phyloP scores from a whole-genome alignment of 2,329 filamentous ascomycete species.

The Atkinsonella texensis region DNA sequence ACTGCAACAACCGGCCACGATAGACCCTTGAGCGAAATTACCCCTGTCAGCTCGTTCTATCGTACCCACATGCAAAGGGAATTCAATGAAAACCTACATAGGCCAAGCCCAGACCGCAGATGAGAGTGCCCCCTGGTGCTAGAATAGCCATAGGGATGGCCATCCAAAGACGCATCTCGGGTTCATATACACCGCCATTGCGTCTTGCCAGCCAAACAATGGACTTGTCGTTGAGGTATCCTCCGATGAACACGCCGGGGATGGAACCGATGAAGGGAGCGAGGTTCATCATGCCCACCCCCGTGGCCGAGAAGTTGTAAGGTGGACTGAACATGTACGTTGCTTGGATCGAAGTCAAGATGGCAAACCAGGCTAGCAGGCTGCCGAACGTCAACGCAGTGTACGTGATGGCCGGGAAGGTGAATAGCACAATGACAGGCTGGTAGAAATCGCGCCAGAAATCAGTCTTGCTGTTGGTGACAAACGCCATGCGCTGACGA shows the following conservation, averaged over 20 bases:
- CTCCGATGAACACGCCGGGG: conserved; percentile 23
- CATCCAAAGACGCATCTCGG: conserved; percentile 28
- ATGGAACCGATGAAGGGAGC: conserved; percentile 25
- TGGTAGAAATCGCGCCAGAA: conserved; percentile 7
- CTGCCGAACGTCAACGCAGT: conserved; percentile 27
- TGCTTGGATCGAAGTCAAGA: conserved; percentile 8
- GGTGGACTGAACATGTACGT: conserved; percentile 18
- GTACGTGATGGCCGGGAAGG: conserved; percentile 24
- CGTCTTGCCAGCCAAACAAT: conserved; percentile 23
- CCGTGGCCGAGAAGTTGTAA: conserved; percentile 15
- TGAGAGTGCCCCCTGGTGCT: conserved; percentile 20
- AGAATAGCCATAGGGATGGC: conserved; percentile 15
- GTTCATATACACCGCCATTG: conserved; percentile 28
- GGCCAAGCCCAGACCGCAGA: conserved; percentile 23
- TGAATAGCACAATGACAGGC: conserved; percentile 8
- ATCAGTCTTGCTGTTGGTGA: conserved; percentile 10
- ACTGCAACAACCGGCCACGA: conserved; percentile 27
- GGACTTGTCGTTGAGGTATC: conserved; percentile 24
- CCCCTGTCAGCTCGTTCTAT: neutral
- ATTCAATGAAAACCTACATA: conserved; percentile 13
- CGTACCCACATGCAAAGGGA: neutral
- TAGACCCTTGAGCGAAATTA: conserved; percentile 14
- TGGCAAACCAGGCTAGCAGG: conserved; percentile 24
- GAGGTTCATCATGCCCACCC: conserved; percentile 15
- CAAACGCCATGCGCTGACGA: conserved; percentile 12